Evolutionary conservation across 176 grass and related monocot species (phyloP), one percentile per base, ranked within the genome.

Genomic region (Rhynchospora breviuscula): DNA sequence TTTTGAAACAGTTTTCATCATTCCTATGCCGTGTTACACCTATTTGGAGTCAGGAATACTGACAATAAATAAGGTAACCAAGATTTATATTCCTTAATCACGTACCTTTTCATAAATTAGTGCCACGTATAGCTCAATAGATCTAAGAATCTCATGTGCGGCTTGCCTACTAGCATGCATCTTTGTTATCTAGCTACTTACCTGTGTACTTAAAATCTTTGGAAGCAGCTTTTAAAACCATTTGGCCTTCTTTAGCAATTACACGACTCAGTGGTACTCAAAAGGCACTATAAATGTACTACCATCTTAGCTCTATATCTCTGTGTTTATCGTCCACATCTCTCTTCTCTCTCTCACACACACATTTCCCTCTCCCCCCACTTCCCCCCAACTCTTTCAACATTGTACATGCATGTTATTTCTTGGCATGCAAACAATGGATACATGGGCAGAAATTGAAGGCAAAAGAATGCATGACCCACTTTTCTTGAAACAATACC

Each of bases 391-490:
- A 48, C 68, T 18, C 25, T 51, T 11, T 43, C 33, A 54, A 57
- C 22, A 60, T 74, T 85, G 67, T 59, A 77, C 71, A 63, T 78
- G 58, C 67, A 48, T 85, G 71, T 25, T 67, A 66, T 17, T 44
- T 47, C 3, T 46, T 15, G 48, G 52, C 45, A 85, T 85, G 54
- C 71, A 77, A 85, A 23, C 60, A 17, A 86, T 86, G 84, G 84
- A 86, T 64, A 10, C 19, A 43, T 60, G 90, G 89, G 91, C 78
- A 88, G 93, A 95, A 85, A 93, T 40, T 67, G 93, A 95, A 88
- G 93, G 93, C 72, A 95, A 95, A 86, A 90, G 87, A 86, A 79
- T 86, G 40, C 86, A 95, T 82, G 93, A 95, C 83, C 90, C 93
- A 61, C 45, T 91, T 79, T 92, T 89, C 35, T 88, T 87, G 78